Evolutionary conservation across 148 eudicot species (phyloP).

Genomic region (Cornus kousa): DNA sequence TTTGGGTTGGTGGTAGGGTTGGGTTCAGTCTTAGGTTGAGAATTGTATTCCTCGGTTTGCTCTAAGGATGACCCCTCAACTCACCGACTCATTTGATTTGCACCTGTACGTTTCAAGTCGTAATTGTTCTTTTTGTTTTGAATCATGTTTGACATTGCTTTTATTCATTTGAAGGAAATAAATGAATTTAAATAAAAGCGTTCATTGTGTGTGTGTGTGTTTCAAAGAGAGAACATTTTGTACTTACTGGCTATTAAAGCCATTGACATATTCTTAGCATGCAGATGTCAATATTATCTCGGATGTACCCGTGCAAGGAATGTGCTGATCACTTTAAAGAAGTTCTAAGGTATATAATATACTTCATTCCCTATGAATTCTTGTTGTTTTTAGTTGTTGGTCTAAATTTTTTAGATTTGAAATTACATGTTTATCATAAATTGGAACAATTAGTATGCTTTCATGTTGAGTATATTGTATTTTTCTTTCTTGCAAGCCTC

Average conservation of each 20-base stretch:
- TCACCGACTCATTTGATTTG: too few species aligned
- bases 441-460: background rate
- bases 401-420: background rate
- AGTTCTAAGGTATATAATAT: conserved; percentile 52
- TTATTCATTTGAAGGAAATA: too few species aligned
- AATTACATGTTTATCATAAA: background rate
- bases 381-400: background rate
- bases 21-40: background rate
- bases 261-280: conserved; percentile 13
- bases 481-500: background rate
- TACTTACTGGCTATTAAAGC: background rate
- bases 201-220: background rate
- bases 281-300: conserved; percentile 88
- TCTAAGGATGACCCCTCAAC: background rate
- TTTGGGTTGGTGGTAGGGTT: background rate
- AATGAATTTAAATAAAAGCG: too few species aligned
- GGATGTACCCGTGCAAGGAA: conserved; percentile 91
- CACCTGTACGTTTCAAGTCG: too few species aligned
- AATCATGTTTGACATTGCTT: background rate
- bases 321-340: conserved; percentile 99
- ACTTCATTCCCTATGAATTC: background rate
- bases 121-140: too few species aligned
- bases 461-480: background rate
- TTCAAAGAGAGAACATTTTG: background rate
- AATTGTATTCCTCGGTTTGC: background rate